A percentile compares a stretch with the other conserved stretches of the same genome.
Evolutionary conservation across 2,329 filamentous ascomycete genomes (phyloP).

Genomic region (Furcasterigmium sp.): DNA sequence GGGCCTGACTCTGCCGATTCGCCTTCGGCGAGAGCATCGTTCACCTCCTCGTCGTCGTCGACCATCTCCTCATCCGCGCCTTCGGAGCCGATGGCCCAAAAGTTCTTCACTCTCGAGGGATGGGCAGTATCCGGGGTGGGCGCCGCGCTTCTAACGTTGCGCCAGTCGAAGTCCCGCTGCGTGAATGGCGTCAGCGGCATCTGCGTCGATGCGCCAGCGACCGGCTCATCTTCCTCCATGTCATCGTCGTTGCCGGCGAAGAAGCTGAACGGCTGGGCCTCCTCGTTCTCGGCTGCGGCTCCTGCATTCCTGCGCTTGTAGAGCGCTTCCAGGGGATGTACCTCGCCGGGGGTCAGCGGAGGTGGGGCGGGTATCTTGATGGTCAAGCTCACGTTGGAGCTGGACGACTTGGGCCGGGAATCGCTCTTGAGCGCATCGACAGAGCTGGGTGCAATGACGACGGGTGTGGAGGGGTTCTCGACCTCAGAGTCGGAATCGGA

Average conservation of each 20-base stretch:
- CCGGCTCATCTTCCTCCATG: constrained; percentile 37
- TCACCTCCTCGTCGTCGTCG: constrained; percentile 24
- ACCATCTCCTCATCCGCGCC: constrained; percentile 39
- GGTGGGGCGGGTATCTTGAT: constrained; percentile 45
- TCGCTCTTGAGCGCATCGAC: constrained; percentile 16
- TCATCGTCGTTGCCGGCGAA: constrained; percentile 48
- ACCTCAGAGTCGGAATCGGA: constrained; percentile 16
- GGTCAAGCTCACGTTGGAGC: constrained; percentile 43
- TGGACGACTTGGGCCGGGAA: constrained; percentile 42
- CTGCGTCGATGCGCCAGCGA: constrained; percentile 18
- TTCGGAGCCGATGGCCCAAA: constrained; percentile 45
- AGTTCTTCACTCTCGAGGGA: constrained; percentile 57
- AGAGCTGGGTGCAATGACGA: constrained; percentile 4
- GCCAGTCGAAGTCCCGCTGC: constrained; percentile 68
- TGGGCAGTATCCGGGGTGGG: constrained; percentile 93
- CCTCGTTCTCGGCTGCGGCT: not conserved
- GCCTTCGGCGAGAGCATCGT: constrained; percentile 18
- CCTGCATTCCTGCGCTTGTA: constrained; percentile 60
- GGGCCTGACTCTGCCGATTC: constrained; percentile 12
- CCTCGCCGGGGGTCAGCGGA: constrained; percentile 39
- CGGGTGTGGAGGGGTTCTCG: constrained; percentile 3
- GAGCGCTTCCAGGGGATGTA: constrained; percentile 87
- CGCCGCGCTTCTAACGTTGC: constrained; percentile 77
- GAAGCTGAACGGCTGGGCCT: constrained; percentile 51
- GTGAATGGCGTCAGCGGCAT: constrained; percentile 79